Percentiles rank a stretch among this genome's conserved stretches.
phyloP scores from a whole-genome alignment of 2,329 filamentous ascomycete species.

The Cladophialophora psammophila region DNA sequence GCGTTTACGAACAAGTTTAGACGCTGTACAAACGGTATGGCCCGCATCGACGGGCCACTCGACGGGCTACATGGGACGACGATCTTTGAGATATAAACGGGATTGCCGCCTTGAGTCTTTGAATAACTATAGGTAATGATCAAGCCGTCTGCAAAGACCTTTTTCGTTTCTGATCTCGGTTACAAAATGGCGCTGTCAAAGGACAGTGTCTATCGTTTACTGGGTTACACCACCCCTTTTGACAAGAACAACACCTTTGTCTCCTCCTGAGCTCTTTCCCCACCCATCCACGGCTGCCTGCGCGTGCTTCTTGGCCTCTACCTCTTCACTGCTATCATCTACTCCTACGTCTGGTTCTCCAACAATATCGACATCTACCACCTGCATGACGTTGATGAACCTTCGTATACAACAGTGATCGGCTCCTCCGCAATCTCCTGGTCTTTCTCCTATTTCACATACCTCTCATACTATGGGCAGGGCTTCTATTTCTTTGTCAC shows the following conservation, averaged over 20 bases:
- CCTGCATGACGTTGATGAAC: conserved; percentile 10
- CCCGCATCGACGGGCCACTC: not conserved
- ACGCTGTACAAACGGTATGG: not conserved
- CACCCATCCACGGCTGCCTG: not conserved
- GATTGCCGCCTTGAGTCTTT: not conserved
- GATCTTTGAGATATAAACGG: not conserved
- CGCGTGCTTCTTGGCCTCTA: conserved; percentile 5
- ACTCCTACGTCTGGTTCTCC: conserved; percentile 16
- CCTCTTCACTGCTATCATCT: conserved; percentile 13
- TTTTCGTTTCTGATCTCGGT: not conserved
- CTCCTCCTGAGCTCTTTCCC: conserved; percentile 8
- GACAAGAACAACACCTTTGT: conserved; percentile 4
- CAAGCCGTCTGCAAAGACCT: not conserved
- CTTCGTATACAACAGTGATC: not conserved
- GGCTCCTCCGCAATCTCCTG: conserved; percentile 14
- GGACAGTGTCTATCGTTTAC: not conserved
- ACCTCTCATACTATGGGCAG: conserved; percentile 40
- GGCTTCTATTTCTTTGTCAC: conserved; percentile 5
- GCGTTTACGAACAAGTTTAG: not conserved
- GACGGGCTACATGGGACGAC: not conserved
- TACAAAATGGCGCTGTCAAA: not conserved
- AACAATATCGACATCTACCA: conserved; percentile 8
- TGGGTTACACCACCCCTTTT: not conserved
- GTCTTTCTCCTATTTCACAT: conserved; percentile 13
- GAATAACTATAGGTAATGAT: not conserved